phyloP scores from a whole-genome alignment of 768 basidiomycete species.

The Trametes punicea region DNA sequence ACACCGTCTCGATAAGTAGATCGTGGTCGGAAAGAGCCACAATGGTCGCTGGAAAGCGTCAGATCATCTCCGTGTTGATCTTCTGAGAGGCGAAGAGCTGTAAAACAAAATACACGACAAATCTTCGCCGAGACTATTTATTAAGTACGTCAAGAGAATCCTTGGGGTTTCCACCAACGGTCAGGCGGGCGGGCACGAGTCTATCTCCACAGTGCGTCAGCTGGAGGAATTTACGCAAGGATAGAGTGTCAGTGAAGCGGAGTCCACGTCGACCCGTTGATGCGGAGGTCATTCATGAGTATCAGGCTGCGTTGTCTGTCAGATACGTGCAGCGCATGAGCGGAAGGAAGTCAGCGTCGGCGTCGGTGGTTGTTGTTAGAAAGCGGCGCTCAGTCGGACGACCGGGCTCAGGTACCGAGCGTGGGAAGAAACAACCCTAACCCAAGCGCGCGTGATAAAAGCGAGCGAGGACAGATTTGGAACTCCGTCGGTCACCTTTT shows the following conservation, averaged over 20 bases:
- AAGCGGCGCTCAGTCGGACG: slow-evolving; percentile 9
- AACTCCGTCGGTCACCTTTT: slow-evolving; percentile 18
- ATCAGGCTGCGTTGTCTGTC: not conserved
- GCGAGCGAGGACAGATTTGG: slow-evolving; percentile 1
- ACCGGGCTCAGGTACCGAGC: slow-evolving; percentile 8
- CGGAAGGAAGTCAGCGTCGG: not conserved
- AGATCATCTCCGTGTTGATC: not conserved
- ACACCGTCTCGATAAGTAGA: not conserved
- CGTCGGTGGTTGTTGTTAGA: slow-evolving; percentile 2
- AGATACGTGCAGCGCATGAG: no score
- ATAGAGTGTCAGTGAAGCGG: not conserved
- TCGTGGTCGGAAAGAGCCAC: not conserved
- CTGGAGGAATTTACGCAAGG: slow-evolving; percentile 3
- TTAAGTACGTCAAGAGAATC: slow-evolving; percentile 14
- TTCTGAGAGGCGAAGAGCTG: not conserved
- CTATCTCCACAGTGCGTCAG: not conserved
- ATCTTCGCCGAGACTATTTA: not conserved
- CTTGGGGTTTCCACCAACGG: slow-evolving; percentile 13
- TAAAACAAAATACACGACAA: slow-evolving; percentile 7
- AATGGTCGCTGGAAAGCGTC: not conserved
- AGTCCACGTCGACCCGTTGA: no score
- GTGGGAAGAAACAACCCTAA: slow-evolving; percentile 18
- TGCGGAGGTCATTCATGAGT: no score
- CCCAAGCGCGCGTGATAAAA: slow-evolving; percentile 15
- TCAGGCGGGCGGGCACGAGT: slow-evolving; percentile 10